Base-by-base conservation (phyloP, 1,284 basidiomycete genomes). In the Tilletia setariae region DNA sequence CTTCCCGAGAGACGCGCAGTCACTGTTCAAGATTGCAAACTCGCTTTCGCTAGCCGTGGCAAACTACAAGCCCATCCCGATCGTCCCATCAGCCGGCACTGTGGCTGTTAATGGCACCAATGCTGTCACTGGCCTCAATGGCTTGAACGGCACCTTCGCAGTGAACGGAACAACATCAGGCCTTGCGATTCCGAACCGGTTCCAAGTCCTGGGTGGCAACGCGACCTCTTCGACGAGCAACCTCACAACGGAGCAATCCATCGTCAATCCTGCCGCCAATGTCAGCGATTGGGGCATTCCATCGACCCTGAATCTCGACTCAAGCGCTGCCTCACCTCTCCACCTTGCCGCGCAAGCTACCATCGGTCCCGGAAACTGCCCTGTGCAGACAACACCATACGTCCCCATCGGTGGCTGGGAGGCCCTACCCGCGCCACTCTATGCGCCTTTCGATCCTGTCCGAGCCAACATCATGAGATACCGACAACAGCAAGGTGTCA, bases 51-150 rank as follows among this genome's bases (percentile, higher is more conserved):
- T 82, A 25, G 76, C 73, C n/a, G 66, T 74, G 9, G 80, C 80
- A 61, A 80, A 81, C 70, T 82, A 82, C 74, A 82, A 82, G 72
- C 80, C 80, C 19, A 74, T 78, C 23, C 80, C 80, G 3, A 61
- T 62, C 42, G 30, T 67, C 0, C 51, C 66, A 19, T 21, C 53
- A 23, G 21, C 25, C 4, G 44, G 62, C 44, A 43, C 62, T 23
- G 46, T 66, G 21, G 23, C 51, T 19, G 43, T 43, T 15, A 56
- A 56, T 40, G 64, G 59, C 8, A 23, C 21, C 19, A 62, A 35
- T 11, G 19, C 44, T 11, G 15, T 28, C n/a, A 28, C 40, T 15
- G 59, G 59, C 8, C 40, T 42, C 25, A 47, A 40, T 66, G 42
- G 59, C 64, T 6, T 8, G 9, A 25, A 21, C 32, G 46, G 25